phyloP scores from a whole-genome alignment of 108 stramenopile species.

The Cylindrotheca closterium region DNA sequence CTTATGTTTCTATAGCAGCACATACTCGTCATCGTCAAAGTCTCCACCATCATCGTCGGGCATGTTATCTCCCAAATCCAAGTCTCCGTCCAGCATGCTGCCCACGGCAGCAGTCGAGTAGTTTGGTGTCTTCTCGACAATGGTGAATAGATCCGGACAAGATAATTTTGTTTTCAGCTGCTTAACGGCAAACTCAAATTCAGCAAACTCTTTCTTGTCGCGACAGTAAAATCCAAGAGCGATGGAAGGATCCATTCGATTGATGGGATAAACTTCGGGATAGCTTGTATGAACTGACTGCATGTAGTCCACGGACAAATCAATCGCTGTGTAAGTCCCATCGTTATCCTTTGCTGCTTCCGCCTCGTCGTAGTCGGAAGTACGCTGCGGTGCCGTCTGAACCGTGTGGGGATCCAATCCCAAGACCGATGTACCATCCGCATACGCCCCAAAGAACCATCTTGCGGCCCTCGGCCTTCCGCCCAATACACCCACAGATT shows the following conservation, averaged over 20 bases:
- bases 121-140: slow-evolving; percentile 70
- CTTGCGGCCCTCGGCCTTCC: slow-evolving; percentile 85
- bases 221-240: slow-evolving; percentile 88
- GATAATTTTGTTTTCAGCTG: slow-evolving; percentile 35
- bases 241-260: slow-evolving; percentile 81
- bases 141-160: slow-evolving; percentile 61
- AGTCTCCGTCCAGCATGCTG: slow-evolving; percentile 43
- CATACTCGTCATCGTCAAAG: slow-evolving; percentile 62
- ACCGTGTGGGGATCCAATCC: slow-evolving; percentile 91
- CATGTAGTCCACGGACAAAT: slow-evolving; percentile 66
- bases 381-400: slow-evolving; percentile 64
- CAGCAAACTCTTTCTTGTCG: slow-evolving; percentile 55
- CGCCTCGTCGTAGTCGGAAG: slow-evolving; percentile 12
- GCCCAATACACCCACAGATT: slow-evolving; percentile 87
- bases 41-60: slow-evolving; percentile 27
- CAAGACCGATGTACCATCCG: slow-evolving; percentile 60
- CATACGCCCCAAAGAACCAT: slow-evolving; percentile 86
- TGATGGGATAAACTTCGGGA: slow-evolving; percentile 55
- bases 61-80: slow-evolving; percentile 16
- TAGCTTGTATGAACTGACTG: slow-evolving; percentile 66
- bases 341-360: background rate
- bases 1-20: slow-evolving; percentile 44
- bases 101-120: slow-evolving; percentile 58
- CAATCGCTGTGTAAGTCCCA: slow-evolving; percentile 23
- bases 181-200: slow-evolving; percentile 41